A percentile compares a stretch with the other conserved stretches of the same genome.
Evolutionary conservation across 2,329 filamentous ascomycete species (phyloP).

Genomic region (Colletotrichum filicis): DNA sequence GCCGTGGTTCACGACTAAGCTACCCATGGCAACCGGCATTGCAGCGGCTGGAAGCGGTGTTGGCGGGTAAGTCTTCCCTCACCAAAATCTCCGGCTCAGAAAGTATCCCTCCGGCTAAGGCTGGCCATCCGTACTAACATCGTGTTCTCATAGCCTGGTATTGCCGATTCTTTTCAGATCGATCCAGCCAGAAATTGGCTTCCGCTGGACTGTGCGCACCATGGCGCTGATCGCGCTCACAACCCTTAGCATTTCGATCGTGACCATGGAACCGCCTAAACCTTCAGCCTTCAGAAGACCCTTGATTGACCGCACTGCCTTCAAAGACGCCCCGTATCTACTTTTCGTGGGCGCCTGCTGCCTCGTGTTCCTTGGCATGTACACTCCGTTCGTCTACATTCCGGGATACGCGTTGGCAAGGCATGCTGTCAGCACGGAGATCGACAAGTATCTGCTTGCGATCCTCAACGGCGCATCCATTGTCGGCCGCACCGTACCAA

Average conservation of each 20-base stretch:
- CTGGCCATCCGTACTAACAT: conserved; percentile 64
- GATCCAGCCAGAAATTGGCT: conserved; percentile 18
- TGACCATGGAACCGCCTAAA: conserved; percentile 44
- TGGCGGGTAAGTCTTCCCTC: conserved; percentile 36
- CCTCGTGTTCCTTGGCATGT: conserved; percentile 56
- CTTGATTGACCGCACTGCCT: conserved; percentile 42
- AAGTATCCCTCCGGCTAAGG: conserved; percentile 69
- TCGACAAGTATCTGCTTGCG: conserved; percentile 54
- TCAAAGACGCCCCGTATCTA: conserved; percentile 51
- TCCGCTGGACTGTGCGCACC: conserved; percentile 27
- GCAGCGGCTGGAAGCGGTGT: conserved; percentile 45
- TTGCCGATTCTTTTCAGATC: conserved; percentile 21
- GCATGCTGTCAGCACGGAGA: conserved; percentile 38
- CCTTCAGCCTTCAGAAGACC: conserved; percentile 18
- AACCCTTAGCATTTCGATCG: conserved; percentile 23
- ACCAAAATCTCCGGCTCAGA: conserved; percentile 40
- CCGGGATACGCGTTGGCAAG: conserved; percentile 53
- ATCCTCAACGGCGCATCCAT: conserved; percentile 58
- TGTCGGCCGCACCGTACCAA: conserved; percentile 56
- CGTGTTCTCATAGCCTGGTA: conserved; percentile 60
- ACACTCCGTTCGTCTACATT: conserved; percentile 61
- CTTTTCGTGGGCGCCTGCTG: conserved; percentile 48
- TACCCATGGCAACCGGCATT: conserved; percentile 46
- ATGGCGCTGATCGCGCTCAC: conserved; percentile 19
- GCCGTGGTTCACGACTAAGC: conserved; percentile 44